These are phyloP conservation scores for Jimgerdemannia flammicorona DNA, from an alignment of 192 early-diverging fungal genomes.

Conservation along the genomic window DNA sequence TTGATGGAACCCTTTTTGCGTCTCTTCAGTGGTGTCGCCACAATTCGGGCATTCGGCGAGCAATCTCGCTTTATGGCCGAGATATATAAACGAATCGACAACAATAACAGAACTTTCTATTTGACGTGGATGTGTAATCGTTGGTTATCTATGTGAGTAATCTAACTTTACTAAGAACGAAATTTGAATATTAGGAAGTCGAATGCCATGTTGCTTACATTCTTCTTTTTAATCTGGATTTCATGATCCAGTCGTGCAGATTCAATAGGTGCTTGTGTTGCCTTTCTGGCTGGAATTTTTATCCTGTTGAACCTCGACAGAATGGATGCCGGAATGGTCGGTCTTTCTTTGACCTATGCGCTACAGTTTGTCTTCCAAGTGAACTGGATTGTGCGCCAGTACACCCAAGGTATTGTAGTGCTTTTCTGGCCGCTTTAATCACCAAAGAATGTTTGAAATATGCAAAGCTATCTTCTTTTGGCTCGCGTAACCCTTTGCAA, in stretches of 20 bases:
- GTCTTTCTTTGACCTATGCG: conserved; percentile 77
- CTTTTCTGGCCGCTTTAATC: background rate
- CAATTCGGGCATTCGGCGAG: conserved; percentile 77
- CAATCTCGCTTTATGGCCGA: conserved; percentile 60
- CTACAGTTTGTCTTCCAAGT: conserved; percentile 69
- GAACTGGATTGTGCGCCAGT: conserved; percentile 74
- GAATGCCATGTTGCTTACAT: conserved; percentile 2
- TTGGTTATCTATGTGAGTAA: conserved; percentile 62
- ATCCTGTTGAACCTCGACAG: conserved; percentile 45
- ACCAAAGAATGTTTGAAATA: background rate
- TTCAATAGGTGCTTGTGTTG: conserved; percentile 58
- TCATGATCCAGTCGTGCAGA: conserved; percentile 64
- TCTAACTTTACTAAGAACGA: background rate
- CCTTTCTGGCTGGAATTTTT: conserved; percentile 56
- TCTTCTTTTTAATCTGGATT: conserved; percentile 3
- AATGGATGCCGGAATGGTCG: conserved; percentile 80
- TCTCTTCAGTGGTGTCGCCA: conserved; percentile 60
- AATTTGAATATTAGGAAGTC: background rate
- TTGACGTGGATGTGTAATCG: conserved; percentile 79
- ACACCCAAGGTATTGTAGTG: conserved; percentile 69
- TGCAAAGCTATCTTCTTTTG: background rate
- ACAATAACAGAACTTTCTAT: conserved; percentile 79
- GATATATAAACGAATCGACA: conserved; percentile 54
- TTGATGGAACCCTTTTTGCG: conserved; percentile 16
- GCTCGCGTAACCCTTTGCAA: background rate